Base-by-base conservation (phyloP, 176 grass and related monocot genomes). In the Ananas comosus region DNA sequence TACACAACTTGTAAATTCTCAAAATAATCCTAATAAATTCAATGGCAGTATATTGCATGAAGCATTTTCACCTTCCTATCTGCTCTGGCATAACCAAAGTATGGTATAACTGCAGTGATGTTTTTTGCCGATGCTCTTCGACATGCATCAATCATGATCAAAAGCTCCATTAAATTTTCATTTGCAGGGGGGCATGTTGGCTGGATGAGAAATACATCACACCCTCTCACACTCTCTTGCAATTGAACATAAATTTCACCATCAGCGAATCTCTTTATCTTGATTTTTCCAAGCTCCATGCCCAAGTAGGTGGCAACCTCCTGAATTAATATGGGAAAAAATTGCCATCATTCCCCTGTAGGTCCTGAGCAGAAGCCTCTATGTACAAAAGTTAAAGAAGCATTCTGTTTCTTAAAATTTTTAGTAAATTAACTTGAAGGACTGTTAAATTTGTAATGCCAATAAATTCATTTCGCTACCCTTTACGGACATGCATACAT, bases 101-200 rank as follows among this genome's bases (percentile, higher is more conserved):
- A 94, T 33, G 91, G 91, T 59, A 94, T 61, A 11, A 89, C 86
- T 16, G 91, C 86, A 65, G 78, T 87, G 53, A 95, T 95, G 54
- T 18, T 95, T 83, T 89, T 89, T 49, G 91, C 91, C 42, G 91
- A 94, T 73, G 91, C 91, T 56, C 91, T 76, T 50, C 91, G 74
- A 64, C 91, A 89, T 49, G 91, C 91, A 72, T 94, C 91, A 59
- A 94, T 77, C 86, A 87, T 94, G 52, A 94, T 84, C 68, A 94
- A 74, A 18, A 94, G 78, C 86, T 95, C 91, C 81, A 95, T 90
- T 11, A 95, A 82, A 68, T 95, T 95, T 73, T 95, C 91, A 75
- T 95, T 94, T 13, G 91, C 83, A 9, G 91, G 83, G 9, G 91
- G 91, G 51, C 91, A 95, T 24, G 87, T 90, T 1, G 91, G 91